These are phyloP conservation scores for Emmonsia crescens DNA, from an alignment of 2,329 filamentous ascomycete species.

Conservation along the genomic window DNA sequence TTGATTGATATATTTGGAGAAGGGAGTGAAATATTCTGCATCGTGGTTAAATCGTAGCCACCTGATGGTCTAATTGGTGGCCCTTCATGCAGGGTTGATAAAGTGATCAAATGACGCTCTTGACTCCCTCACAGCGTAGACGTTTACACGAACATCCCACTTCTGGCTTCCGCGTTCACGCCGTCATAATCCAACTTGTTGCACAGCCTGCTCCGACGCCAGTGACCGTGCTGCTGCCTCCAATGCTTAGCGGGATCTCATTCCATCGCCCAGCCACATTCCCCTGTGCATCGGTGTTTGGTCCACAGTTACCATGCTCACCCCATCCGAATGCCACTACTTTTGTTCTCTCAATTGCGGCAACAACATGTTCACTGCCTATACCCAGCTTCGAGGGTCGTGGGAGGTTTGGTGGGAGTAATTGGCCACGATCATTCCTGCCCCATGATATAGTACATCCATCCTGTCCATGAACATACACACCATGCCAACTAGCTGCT, in stretches of 20 bases:
- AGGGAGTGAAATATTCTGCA: neutral
- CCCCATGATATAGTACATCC: slow-evolving; percentile 64
- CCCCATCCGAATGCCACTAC: slow-evolving; percentile 92
- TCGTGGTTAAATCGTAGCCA: neutral
- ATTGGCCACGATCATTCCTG: slow-evolving; percentile 72
- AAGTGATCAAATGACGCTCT: neutral
- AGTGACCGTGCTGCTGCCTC: slow-evolving; percentile 42
- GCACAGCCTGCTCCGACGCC: slow-evolving; percentile 76
- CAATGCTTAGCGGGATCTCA: slow-evolving; percentile 49
- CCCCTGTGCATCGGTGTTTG: slow-evolving; percentile 47
- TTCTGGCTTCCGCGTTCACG: neutral
- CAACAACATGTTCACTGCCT: slow-evolving; percentile 85
- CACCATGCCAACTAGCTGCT: slow-evolving; percentile 68
- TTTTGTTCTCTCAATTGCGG: slow-evolving; percentile 51
- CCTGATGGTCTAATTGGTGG: neutral
- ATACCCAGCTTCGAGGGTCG: slow-evolving; percentile 47
- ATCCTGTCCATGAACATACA: slow-evolving; percentile 57
- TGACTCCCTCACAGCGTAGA: neutral
- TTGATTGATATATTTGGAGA: slow-evolving; percentile 26
- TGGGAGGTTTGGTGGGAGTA: slow-evolving; percentile 54
- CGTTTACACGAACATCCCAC: neutral
- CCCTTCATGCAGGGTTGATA: neutral
- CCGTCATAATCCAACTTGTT: slow-evolving; percentile 60
- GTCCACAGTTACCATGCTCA: slow-evolving; percentile 92
- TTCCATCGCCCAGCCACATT: slow-evolving; percentile 62